Conservation (phyloP, 2,329 filamentous ascomycete species). For the Penicillium concentricum region DNA sequence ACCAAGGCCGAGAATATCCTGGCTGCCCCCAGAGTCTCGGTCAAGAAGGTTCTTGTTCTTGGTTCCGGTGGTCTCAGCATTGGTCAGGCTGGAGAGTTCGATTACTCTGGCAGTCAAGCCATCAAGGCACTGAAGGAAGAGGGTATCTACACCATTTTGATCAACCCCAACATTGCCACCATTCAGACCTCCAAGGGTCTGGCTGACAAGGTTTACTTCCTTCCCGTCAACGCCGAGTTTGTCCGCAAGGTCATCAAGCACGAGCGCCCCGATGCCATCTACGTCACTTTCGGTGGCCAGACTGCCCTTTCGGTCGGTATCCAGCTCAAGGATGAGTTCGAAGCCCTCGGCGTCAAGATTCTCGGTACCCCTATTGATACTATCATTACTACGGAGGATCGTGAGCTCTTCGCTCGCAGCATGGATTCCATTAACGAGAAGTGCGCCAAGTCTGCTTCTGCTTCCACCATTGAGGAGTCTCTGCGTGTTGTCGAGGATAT, state of each 20-base stretch:
- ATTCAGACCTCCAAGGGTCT: conserved; percentile 98
- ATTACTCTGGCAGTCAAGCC: conserved; percentile 96
- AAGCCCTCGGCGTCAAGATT: conserved; percentile 85
- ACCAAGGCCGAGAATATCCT: conserved; percentile 74
- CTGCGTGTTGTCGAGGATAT: conserved; percentile 85
- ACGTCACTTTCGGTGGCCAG: conserved; percentile 96
- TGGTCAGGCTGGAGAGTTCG: conserved; percentile 96
- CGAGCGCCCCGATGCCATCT: conserved; percentile 93
- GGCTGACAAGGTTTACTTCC: conserved; percentile 97
- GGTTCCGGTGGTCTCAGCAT: conserved; percentile 95
- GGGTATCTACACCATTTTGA: conserved; percentile 95
- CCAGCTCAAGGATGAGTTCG: conserved; percentile 95
- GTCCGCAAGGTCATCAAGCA: conserved; percentile 96
- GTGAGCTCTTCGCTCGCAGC: conserved; percentile 93
- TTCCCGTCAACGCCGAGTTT: conserved; percentile 94
- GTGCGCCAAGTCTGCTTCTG: conserved; percentile 94
- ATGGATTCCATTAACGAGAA: conserved; percentile 99
- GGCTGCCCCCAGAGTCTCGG: conserved; percentile 72
- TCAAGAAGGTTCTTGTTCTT: conserved; percentile 92
- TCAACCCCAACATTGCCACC: conserved; percentile 98
- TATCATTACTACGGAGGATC: conserved; percentile 97
- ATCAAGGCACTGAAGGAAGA: conserved; percentile 98
- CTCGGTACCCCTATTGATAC: conserved; percentile 96
- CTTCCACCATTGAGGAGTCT: conserved; percentile 83
- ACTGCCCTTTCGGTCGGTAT: conserved; percentile 97